Percentiles rank a stretch among this genome's conserved stretches.
These are phyloP conservation scores for Penicillium goetzii DNA, from an alignment of 495 filamentous ascomycete species.

Conservation along the genomic window DNA sequence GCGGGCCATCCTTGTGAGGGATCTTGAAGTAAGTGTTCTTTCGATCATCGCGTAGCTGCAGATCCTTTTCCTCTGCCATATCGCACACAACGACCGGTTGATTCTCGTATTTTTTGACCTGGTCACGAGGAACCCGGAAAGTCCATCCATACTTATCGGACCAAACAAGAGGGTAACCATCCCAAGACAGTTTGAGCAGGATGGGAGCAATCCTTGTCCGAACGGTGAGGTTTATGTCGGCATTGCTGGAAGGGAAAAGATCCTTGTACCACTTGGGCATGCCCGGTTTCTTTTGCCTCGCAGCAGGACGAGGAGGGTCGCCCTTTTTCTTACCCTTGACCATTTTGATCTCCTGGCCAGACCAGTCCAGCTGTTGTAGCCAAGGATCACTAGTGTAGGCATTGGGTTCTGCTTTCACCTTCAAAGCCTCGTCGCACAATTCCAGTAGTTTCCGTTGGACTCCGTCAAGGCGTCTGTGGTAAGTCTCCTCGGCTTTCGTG, in stretches of 20 bases:
- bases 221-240: conserved; percentile 76
- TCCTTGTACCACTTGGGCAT: conserved; percentile 97
- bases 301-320: conserved; percentile 75
- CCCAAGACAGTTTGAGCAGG: conserved; percentile 84
- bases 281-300: conserved; percentile 88
- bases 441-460: conserved; percentile 73
- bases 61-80: conserved; percentile 72
- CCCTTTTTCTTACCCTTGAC: conserved; percentile 85
- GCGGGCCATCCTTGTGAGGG: conserved; percentile 92
- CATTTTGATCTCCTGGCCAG: conserved; percentile 88
- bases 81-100: conserved; percentile 74
- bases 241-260: conserved; percentile 67
- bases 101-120: conserved; percentile 65
- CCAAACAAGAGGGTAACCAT: conserved; percentile 87
- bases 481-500: conserved; percentile 79
- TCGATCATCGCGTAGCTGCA: conserved; percentile 65
- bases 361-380: conserved; percentile 94
- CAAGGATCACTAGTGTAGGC: conserved; percentile 80
- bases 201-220: conserved; percentile 87
- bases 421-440: conserved; percentile 75
- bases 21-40: conserved; percentile 83
- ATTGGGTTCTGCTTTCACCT: conserved; percentile 67
- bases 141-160: conserved; percentile 92
- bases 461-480: conserved; percentile 71
- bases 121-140: conserved; percentile 71